Evolutionary conservation across 305 asterid genomes (phyloP).

Genomic region (Fraxinus nigra): DNA sequence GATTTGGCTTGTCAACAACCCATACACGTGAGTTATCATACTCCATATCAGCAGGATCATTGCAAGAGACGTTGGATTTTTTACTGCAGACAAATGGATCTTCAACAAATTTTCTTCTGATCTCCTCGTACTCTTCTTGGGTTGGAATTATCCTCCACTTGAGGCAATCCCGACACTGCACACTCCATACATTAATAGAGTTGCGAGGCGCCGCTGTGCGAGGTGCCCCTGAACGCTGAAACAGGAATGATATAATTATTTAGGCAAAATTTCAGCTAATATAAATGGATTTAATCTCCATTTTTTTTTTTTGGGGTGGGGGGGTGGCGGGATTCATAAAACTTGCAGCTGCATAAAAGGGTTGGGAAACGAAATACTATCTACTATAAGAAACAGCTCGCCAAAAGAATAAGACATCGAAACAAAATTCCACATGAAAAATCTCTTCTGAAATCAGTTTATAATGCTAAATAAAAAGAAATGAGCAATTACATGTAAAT

Average conservation of each 20-base stretch:
- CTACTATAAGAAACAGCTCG: background rate
- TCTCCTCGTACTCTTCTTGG: slow-evolving; percentile 60
- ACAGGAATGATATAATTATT: background rate
- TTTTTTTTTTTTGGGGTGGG: too few relatives aligned
- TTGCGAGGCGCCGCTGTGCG: background rate
- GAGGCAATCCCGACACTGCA: slow-evolving; percentile 52
- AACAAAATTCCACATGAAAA: background rate
- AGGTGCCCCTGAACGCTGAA: slow-evolving; percentile 6
- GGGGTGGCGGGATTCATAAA: background rate
- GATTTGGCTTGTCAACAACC: slow-evolving; percentile 59
- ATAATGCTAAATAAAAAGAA: background rate
- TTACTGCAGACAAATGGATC: slow-evolving; percentile 53
- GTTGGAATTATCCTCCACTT: slow-evolving; percentile 58
- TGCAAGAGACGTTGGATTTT: slow-evolving; percentile 34
- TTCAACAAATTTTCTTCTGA: slow-evolving; percentile 44
- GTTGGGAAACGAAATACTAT: background rate
- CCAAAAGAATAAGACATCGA: background rate
- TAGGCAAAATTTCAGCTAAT: background rate
- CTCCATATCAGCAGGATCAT: slow-evolving; percentile 48
- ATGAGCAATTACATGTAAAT: background rate
- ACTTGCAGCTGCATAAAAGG: background rate
- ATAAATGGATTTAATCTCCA: background rate
- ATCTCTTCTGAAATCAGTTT: background rate
- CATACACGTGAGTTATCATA: slow-evolving; percentile 40
- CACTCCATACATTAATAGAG: slow-evolving; percentile 37